A percentile compares a stretch with the other conserved stretches of the same genome.
Evolutionary conservation across 148 eudicot species (phyloP).

Genomic region (Selenicereus undatus): DNA sequence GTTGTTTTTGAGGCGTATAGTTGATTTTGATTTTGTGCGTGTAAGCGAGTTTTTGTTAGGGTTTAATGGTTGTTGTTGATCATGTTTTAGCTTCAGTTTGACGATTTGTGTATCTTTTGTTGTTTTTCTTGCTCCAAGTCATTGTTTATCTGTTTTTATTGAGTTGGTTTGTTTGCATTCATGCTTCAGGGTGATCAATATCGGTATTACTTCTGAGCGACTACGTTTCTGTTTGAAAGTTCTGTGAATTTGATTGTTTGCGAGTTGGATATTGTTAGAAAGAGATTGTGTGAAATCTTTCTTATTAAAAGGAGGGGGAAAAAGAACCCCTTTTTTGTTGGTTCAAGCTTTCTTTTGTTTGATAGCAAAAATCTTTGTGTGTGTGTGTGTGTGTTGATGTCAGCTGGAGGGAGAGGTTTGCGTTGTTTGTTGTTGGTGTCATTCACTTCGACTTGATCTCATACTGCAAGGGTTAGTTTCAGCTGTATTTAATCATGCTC

Average conservation of each 20-base stretch:
- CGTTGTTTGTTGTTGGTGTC: background rate
- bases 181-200: background rate
- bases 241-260: constrained; percentile 4
- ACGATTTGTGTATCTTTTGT: background rate
- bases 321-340: too few relatives aligned
- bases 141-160: background rate
- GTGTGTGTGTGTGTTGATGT: too few relatives aligned
- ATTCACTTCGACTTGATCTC: background rate
- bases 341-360: background rate
- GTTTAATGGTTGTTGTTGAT: background rate
- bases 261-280: background rate
- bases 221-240: background rate
- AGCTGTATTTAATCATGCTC: background rate
- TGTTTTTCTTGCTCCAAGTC: background rate
- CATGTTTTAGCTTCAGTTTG: background rate
- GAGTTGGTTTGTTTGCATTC: constrained; percentile 1
- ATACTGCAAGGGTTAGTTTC: background rate
- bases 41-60: background rate
- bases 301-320: background rate
- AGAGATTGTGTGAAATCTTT: too few relatives aligned
- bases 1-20: background rate
- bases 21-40: constrained; percentile 4
- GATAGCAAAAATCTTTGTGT: too few relatives aligned
- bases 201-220: background rate
- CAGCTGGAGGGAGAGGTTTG: background rate